phyloP scores from a whole-genome alignment of 2,329 filamentous ascomycete species.

The Neophaeococcomyces mojaviensis region DNA sequence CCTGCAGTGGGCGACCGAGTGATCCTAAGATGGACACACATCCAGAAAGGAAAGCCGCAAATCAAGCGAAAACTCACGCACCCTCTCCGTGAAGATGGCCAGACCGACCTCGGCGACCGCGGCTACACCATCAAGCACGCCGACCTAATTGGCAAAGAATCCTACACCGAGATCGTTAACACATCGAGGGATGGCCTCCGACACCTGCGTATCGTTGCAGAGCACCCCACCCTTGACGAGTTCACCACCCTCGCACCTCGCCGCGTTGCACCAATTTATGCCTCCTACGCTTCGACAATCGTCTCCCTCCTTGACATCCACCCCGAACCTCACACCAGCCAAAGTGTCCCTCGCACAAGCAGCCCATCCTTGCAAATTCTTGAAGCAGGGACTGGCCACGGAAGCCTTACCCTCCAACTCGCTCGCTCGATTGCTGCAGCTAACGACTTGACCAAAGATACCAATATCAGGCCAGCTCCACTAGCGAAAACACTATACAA shows the following conservation, averaged over 20 bases:
- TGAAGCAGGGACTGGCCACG: slow-evolving; percentile 80
- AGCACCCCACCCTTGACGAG: slow-evolving; percentile 58
- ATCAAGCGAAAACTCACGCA: slow-evolving; percentile 30
- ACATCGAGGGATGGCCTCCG: slow-evolving; percentile 11
- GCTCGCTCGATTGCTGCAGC: slow-evolving; percentile 68
- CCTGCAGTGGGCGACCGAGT: slow-evolving; percentile 38
- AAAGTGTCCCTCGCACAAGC: slow-evolving; percentile 9
- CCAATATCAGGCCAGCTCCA: slow-evolving; percentile 25
- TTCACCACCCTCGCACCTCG: slow-evolving; percentile 62
- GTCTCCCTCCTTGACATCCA: slow-evolving; percentile 71
- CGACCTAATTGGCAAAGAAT: slow-evolving; percentile 56
- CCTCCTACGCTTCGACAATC: slow-evolving; percentile 66
- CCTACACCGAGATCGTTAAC: slow-evolving; percentile 11
- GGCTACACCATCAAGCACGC: slow-evolving; percentile 32
- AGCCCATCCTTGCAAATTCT: slow-evolving; percentile 60
- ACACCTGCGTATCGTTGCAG: slow-evolving; percentile 8
- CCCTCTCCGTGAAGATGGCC: slow-evolving; percentile 31
- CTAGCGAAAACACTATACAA: slow-evolving; percentile 1
- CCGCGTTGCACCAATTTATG: slow-evolving; percentile 72
- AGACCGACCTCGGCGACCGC: slow-evolving; percentile 26
- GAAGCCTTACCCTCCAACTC: slow-evolving; percentile 67
- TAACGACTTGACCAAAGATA: slow-evolving; percentile 49
- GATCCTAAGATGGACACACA: slow-evolving; percentile 29
- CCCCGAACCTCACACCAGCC: slow-evolving; percentile 36
- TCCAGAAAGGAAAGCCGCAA: not conserved